A percentile compares a stretch with the other conserved stretches of the same genome.
Evolutionary conservation across 352 stramenopile genomes (phyloP).

Genomic region (Phytophthora sansomeana): DNA sequence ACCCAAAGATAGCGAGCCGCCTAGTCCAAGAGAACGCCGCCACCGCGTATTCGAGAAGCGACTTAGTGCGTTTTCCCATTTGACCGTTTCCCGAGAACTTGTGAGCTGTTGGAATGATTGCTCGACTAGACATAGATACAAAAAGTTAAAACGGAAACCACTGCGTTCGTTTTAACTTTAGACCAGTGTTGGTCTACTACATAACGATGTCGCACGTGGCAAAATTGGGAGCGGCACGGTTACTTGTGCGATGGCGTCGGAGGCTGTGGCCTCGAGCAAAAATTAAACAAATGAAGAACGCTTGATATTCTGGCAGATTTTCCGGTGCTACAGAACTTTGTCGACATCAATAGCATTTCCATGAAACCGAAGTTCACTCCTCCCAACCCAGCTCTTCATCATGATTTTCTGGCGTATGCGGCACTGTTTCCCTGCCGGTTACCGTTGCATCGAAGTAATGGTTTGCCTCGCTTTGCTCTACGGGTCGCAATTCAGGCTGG

Average conservation of each 20-base stretch:
- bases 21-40: conserved; percentile 3
- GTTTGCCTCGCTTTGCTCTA: not conserved
- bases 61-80: conserved; percentile 16
- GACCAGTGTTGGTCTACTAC: no score
- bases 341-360: not conserved
- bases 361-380: not conserved
- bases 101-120: not conserved
- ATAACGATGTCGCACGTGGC: conserved; percentile 10
- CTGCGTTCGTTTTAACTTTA: not conserved
- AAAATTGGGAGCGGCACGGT: conserved; percentile 25
- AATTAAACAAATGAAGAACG: not conserved
- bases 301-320: not conserved
- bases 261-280: not conserved
- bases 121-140: not conserved
- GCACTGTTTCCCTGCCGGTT: conserved; percentile 10
- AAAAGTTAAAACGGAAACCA: conserved; percentile 16
- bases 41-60: conserved; percentile 4
- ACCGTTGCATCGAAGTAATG: not conserved
- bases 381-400: not conserved
- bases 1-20: conserved; percentile 12
- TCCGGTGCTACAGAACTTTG: not conserved
- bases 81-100: conserved; percentile 8
- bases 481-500: conserved; percentile 1
- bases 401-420: conserved; percentile 16
- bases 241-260: conserved; percentile 10